Evolutionary conservation across 2,329 filamentous ascomycete species (phyloP).

Genomic region (Phoma herbarum): DNA sequence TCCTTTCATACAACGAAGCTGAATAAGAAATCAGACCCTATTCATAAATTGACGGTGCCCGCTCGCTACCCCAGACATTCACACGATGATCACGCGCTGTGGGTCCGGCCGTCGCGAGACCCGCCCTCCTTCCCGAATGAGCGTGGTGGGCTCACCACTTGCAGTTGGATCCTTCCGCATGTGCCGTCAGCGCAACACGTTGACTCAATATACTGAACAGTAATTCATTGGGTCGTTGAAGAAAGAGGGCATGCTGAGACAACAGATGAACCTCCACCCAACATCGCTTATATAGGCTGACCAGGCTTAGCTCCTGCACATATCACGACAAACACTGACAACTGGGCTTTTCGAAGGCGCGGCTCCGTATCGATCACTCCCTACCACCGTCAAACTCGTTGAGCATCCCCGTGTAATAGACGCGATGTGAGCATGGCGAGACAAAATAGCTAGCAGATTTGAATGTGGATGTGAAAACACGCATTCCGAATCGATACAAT

Average conservation of each 20-base stretch:
- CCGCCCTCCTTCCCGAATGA: constrained; percentile 18
- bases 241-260: background rate
- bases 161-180: background rate
- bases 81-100: constrained; percentile 20
- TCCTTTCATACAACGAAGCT: too few species aligned
- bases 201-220: background rate
- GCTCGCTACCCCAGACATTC: constrained; percentile 19
- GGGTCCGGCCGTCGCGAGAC: constrained; percentile 12
- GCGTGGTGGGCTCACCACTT: constrained; percentile 2
- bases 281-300: too few species aligned
- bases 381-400: too few species aligned
- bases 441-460: too few species aligned
- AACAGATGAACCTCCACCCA: background rate
- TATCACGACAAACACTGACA: background rate
- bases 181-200: background rate
- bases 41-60: too few species aligned
- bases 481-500: too few species aligned
- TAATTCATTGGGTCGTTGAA: background rate
- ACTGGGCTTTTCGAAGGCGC: background rate
- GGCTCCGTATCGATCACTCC: too few species aligned
- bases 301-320: too few species aligned
- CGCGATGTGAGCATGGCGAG: too few species aligned
- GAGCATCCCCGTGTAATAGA: too few species aligned
- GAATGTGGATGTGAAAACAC: too few species aligned
- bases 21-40: too few species aligned